Evolutionary conservation across 257 asterid genomes (phyloP).

Genomic region (Capsicum rhomboideum): DNA sequence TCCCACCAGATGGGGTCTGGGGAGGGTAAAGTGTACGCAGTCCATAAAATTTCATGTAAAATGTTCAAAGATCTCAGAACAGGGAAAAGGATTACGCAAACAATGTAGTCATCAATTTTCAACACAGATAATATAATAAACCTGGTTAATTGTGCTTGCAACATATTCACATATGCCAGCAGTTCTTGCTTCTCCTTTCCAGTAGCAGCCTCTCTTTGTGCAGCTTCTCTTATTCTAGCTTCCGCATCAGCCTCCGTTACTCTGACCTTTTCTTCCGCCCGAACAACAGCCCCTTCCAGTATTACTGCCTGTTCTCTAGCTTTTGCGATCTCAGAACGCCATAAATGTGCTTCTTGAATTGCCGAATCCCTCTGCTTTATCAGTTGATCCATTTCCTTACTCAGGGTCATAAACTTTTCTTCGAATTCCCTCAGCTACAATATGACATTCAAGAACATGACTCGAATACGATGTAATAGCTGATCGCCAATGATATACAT

Average conservation of each 20-base stretch:
- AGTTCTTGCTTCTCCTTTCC: conserved; percentile 76
- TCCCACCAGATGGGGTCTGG: too few relatives aligned
- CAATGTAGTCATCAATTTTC: background rate
- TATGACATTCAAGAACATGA: conserved; percentile 6
- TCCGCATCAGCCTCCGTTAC: conserved; percentile 77
- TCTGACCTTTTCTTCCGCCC: conserved; percentile 91
- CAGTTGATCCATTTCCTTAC: conserved; percentile 69
- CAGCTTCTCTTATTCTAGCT: conserved; percentile 70
- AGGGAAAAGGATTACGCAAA: background rate
- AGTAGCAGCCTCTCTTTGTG: conserved; percentile 57
- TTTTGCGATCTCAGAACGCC: conserved; percentile 99
- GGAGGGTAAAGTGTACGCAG: too few relatives aligned
- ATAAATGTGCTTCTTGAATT: conserved; percentile 78
- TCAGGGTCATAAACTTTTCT: conserved; percentile 42
- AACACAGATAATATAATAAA: background rate
- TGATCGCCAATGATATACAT: background rate
- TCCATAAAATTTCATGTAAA: background rate
- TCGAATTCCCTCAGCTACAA: conserved; percentile 58
- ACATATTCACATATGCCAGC: conserved; percentile 48
- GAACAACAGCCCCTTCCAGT: conserved; percentile 89
- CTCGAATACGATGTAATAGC: background rate
- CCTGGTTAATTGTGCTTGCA: conserved; percentile 88
- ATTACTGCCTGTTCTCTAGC: conserved; percentile 89
- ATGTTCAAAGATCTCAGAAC: background rate
- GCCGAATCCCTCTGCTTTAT: conserved; percentile 70